These are phyloP conservation scores for Magnaporthiopsis rhizophila DNA, from an alignment of 2,329 filamentous ascomycete species.

Conservation along the genomic window DNA sequence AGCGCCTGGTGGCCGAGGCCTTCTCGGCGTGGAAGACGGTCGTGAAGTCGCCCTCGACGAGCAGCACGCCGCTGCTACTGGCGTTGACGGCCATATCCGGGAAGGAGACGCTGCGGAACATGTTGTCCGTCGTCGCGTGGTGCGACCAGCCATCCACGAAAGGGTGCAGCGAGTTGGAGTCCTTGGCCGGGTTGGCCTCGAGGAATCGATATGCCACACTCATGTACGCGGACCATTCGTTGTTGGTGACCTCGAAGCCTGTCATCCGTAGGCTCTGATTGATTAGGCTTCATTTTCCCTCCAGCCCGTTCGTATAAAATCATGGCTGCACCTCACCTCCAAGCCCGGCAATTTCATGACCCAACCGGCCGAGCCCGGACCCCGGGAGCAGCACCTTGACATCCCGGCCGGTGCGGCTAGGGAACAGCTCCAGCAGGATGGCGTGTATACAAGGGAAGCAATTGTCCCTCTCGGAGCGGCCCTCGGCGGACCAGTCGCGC, in stretches of 20 bases:
- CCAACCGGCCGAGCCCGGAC: conserved; percentile 42
- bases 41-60: conserved; percentile 50
- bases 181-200: conserved; percentile 17
- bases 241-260: conserved; percentile 41
- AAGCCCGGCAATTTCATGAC: conserved; percentile 39
- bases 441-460: conserved; percentile 32
- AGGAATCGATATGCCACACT: conserved; percentile 45
- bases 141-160: conserved; percentile 51
- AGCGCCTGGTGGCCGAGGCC: conserved; percentile 8
- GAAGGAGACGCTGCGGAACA: conserved; percentile 36
- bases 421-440: conserved; percentile 22
- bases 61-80: conserved; percentile 27
- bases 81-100: conserved; percentile 31
- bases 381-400: conserved; percentile 42
- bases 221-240: conserved; percentile 53
- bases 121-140: conserved; percentile 37
- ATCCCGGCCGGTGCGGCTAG: conserved; percentile 12
- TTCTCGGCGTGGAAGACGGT: conserved; percentile 24
- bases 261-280: neutral
- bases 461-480: conserved; percentile 34
- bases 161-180: conserved; percentile 32
- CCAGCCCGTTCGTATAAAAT: neutral
- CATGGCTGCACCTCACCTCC: conserved; percentile 11
- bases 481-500: conserved; percentile 46
- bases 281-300: neutral